These are phyloP conservation scores for Pythium periplocum DNA, from an alignment of 352 stramenopile genomes.

Conservation along the genomic window DNA sequence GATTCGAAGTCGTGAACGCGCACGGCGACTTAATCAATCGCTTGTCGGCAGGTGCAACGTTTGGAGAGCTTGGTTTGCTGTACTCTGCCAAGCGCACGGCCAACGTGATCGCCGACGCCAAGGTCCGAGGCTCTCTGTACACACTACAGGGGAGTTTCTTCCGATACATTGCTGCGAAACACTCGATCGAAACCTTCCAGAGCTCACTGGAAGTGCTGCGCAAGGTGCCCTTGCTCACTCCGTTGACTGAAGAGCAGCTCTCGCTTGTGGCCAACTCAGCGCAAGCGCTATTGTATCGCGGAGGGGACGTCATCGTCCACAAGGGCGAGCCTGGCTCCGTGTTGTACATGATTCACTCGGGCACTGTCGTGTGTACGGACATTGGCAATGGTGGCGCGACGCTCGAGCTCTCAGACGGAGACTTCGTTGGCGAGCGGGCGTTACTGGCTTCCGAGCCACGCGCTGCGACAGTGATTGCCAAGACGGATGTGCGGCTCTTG, in stretches of 20 bases:
- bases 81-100: slow-evolving; percentile 50
- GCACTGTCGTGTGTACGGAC: slow-evolving; percentile 51
- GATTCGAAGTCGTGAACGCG: slow-evolving; percentile 40
- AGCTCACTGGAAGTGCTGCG: slow-evolving; percentile 40
- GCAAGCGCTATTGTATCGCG: slow-evolving; percentile 37
- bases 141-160: slow-evolving; percentile 46
- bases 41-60: slow-evolving; percentile 28
- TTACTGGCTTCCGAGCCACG: slow-evolving; percentile 83
- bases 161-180: slow-evolving; percentile 37
- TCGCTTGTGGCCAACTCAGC: slow-evolving; percentile 34
- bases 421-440: slow-evolving; percentile 92
- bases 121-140: slow-evolving; percentile 30
- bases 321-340: slow-evolving; percentile 68
- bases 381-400: slow-evolving; percentile 39
- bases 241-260: slow-evolving; percentile 40
- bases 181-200: slow-evolving; percentile 33
- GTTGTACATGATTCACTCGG: slow-evolving; percentile 79
- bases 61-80: slow-evolving; percentile 51
- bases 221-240: slow-evolving; percentile 35
- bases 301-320: slow-evolving; percentile 65
- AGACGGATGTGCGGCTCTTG: slow-evolving; percentile 40
- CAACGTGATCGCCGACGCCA: slow-evolving; percentile 32
- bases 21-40: slow-evolving; percentile 41
- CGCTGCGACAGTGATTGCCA: slow-evolving; percentile 82
- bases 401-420: slow-evolving; percentile 50